These are phyloP conservation scores for Suillus fuscotomentosus DNA, from an alignment of 768 basidiomycete genomes.

Conservation along the genomic window DNA sequence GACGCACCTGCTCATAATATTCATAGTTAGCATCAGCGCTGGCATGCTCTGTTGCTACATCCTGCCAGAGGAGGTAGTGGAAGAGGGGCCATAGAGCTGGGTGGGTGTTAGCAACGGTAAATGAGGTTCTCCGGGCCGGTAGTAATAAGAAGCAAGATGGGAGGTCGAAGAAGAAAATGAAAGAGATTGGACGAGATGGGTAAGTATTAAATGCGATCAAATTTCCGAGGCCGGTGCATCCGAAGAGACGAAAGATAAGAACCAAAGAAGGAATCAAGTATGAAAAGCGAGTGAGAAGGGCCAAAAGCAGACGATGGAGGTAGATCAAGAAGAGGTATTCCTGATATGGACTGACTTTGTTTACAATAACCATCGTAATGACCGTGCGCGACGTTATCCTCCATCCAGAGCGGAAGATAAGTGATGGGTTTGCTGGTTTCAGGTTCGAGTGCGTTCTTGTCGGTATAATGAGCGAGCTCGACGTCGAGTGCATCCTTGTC, in stretches of 20 bases:
- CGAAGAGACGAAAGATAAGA: background rate
- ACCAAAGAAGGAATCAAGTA: background rate
- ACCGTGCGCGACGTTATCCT: constrained; percentile 84
- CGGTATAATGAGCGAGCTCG: constrained; percentile 58
- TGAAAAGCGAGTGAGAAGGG: background rate
- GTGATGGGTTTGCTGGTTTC: constrained; percentile 45
- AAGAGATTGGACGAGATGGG: background rate
- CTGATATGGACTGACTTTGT: constrained; percentile 63
- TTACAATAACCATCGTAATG: constrained; percentile 99
- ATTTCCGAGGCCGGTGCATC: background rate
- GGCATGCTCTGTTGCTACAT: constrained; percentile 86
- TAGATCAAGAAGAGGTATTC: constrained; percentile 3
- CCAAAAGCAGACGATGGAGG: background rate
- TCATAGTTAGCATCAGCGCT: constrained; percentile 80
- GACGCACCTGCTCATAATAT: constrained; percentile 25
- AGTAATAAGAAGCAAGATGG: background rate
- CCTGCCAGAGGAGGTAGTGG: constrained; percentile 98
- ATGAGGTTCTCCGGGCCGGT: background rate
- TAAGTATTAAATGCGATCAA: background rate
- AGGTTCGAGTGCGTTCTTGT: constrained; percentile 37
- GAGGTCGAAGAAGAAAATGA: constrained; percentile 1
- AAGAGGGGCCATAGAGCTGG: constrained; percentile 95
- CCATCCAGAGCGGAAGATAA: constrained; percentile 90
- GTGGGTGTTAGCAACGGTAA: background rate
- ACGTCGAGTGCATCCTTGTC: constrained; percentile 67